Evolutionary conservation across 176 grass and related monocot genomes (phyloP).

Genomic region (Zea luxurians): DNA sequence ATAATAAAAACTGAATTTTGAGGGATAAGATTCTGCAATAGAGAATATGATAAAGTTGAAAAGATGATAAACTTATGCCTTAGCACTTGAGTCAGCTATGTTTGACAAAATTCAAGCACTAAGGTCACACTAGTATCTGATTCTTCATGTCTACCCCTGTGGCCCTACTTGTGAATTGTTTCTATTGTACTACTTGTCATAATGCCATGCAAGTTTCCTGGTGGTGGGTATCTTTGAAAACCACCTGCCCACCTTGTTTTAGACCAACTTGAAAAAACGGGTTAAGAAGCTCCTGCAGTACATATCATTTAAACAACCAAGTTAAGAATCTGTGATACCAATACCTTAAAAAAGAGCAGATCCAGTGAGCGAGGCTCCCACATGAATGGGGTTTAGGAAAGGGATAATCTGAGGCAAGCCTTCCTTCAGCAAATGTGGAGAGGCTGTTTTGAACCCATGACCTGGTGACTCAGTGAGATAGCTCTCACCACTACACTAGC

Average conservation of each 20-base stretch:
- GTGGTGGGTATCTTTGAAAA: background rate
- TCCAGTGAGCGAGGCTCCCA: no score
- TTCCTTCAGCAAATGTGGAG: no score
- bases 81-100: conserved; percentile 33
- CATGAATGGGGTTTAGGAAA: no score
- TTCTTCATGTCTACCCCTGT: conserved; percentile 25
- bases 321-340: background rate
- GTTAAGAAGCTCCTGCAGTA: background rate
- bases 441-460: no score
- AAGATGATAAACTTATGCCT: conserved; percentile 38
- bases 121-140: conserved; percentile 39
- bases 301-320: background rate
- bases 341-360: background rate
- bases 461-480: no score
- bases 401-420: no score
- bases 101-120: conserved; percentile 18
- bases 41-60: conserved; percentile 15
- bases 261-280: background rate
- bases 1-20: conserved; percentile 11
- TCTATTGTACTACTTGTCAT: conserved; percentile 11
- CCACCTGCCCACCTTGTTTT: background rate
- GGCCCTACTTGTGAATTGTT: conserved; percentile 3
- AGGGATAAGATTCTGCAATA: conserved; percentile 17
- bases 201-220: background rate
- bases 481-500: no score